Percentiles rank a stretch among this genome's conserved stretches.
Conservation (phyloP, 768 basidiomycete species). For the Termitomyces sp. region DNA sequence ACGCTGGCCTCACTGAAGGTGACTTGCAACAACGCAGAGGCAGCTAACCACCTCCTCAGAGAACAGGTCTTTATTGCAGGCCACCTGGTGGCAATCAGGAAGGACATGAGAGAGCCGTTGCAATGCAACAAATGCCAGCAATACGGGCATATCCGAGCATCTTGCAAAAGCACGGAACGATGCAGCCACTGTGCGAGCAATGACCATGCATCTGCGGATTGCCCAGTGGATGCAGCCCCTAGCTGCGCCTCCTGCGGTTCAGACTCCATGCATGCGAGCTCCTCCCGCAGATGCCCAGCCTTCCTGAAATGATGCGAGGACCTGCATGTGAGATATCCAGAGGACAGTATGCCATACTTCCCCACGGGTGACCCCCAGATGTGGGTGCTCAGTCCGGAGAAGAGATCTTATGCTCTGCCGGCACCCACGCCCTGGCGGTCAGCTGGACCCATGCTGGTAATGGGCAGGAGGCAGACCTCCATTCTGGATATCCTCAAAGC, state of each 20-base stretch:
- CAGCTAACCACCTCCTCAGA: background rate
- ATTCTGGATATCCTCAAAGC: no score
- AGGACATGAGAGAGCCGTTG: no score
- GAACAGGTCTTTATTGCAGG: background rate
- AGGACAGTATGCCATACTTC: background rate
- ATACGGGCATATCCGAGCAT: background rate
- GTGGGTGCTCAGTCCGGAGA: background rate
- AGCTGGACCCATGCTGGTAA: background rate
- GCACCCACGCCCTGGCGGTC: background rate
- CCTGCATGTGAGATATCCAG: background rate
- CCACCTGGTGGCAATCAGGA: no score
- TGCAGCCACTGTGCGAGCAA: background rate
- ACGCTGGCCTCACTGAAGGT: no score
- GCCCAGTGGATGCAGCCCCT: background rate
- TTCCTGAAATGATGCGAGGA: background rate
- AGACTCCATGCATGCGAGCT: background rate
- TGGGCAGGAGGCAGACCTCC: no score
- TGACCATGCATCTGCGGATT: background rate
- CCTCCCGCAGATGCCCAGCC: background rate
- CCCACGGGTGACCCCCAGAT: fast-evolving
- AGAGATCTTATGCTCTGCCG: background rate
- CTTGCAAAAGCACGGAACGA: background rate
- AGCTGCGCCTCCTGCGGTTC: background rate
- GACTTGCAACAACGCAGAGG: no score
- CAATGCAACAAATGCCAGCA: no score